Evolutionary conservation across 805 yeast species (phyloP).

Genomic region (Candida cerambycidarum): DNA sequence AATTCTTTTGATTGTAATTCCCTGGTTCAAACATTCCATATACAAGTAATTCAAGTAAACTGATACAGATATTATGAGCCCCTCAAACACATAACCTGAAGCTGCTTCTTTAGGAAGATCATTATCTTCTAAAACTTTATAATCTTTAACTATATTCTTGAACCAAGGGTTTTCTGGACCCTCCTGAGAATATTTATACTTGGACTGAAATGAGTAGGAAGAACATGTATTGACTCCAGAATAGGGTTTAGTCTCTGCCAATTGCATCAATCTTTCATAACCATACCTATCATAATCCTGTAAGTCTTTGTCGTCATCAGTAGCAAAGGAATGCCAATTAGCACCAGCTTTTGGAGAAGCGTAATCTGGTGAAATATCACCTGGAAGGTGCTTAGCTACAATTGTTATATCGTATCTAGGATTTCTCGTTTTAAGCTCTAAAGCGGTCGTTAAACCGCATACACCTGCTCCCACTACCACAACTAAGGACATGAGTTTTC

Average conservation of each 20-base stretch:
- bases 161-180: constrained; percentile 44
- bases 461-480: constrained; percentile 39
- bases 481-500: constrained; percentile 1
- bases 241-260: constrained; percentile 48
- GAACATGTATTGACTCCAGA: constrained; percentile 44
- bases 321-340: constrained; percentile 65
- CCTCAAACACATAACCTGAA: constrained; percentile 49
- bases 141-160: constrained; percentile 41
- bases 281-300: constrained; percentile 49
- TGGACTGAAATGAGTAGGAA: constrained; percentile 1
- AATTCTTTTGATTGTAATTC: constrained; percentile 49
- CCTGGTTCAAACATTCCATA: constrained; percentile 43
- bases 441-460: constrained; percentile 36
- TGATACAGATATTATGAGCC: constrained; percentile 60
- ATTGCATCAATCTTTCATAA: constrained; percentile 45
- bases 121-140: constrained; percentile 26
- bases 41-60: constrained; percentile 55
- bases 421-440: constrained; percentile 24
- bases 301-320: constrained; percentile 30
- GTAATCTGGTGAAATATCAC: constrained; percentile 51
- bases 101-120: constrained; percentile 44
- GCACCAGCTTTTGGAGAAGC: constrained; percentile 75
- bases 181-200: constrained; percentile 1
- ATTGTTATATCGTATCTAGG: constrained; percentile 27
- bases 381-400: constrained; percentile 48